Conservation (phyloP, 2,329 filamentous ascomycete species). For the Niveomyces coronatus region DNA sequence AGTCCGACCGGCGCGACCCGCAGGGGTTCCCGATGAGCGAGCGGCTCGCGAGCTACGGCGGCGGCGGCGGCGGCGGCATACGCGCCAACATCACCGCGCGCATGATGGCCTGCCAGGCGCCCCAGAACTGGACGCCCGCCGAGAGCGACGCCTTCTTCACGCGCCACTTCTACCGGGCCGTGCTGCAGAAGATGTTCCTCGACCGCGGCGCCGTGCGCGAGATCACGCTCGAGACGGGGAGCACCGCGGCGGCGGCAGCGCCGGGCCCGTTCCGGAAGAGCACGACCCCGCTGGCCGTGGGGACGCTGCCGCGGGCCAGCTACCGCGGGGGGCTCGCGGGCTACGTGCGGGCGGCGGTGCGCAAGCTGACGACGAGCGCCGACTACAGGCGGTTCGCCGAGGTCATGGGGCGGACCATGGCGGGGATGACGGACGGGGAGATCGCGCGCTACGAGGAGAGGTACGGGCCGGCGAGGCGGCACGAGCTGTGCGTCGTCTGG, state of each 20-base stretch:
- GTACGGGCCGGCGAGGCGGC: conserved; percentile 58
- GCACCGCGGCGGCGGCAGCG: conserved; percentile 13
- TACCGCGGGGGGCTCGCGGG: conserved; percentile 58
- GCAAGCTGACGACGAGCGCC: conserved; percentile 54
- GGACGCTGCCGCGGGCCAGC: conserved; percentile 68
- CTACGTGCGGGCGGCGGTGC: conserved; percentile 73
- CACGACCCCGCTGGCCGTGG: conserved; percentile 76
- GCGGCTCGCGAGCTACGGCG: conserved; percentile 48
- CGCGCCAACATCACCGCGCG: conserved; percentile 90
- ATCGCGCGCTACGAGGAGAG: conserved; percentile 58
- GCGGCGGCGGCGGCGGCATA: conserved; percentile 51
- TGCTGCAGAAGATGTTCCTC: conserved; percentile 85
- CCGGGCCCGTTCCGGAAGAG: conserved; percentile 41
- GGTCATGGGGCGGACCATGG: conserved; percentile 56
- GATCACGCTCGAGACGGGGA: conserved; percentile 30
- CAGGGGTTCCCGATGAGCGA: conserved; percentile 92
- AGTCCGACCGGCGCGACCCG: conserved; percentile 66
- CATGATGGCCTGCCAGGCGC: conserved; percentile 97
- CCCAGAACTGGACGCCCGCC: conserved; percentile 74
- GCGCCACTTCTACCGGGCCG: conserved; percentile 82
- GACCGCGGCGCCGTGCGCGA: conserved; percentile 68
- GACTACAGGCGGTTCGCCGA: conserved; percentile 49
- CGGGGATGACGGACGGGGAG: conserved; percentile 60
- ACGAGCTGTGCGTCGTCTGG: conserved; percentile 83
- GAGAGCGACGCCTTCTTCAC: conserved; percentile 87